A percentile compares a stretch with the other conserved stretches of the same genome.
Evolutionary conservation across 305 asterid genomes (phyloP).

Genomic region (Coffea humblotiana): DNA sequence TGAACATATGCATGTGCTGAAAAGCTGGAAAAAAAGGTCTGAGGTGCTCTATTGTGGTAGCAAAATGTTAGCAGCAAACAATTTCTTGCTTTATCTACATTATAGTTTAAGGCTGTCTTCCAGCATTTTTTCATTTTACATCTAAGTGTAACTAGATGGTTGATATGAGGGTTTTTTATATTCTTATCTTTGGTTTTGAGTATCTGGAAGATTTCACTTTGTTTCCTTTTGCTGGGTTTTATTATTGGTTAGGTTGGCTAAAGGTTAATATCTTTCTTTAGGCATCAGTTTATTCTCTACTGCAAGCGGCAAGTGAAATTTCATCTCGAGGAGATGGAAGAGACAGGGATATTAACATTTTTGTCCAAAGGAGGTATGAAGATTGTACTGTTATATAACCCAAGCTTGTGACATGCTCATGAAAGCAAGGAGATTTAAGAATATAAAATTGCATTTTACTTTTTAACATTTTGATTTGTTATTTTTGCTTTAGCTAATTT

Average conservation of each 20-base stretch:
- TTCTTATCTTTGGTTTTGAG: not conserved
- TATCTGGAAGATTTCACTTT: not conserved
- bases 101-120: not conserved
- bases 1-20: not conserved
- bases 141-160: not conserved
- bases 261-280: slow-evolving; percentile 41
- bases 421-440: not conserved
- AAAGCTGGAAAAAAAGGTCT: not conserved
- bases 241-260: slow-evolving; percentile 26
- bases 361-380: slow-evolving; percentile 78
- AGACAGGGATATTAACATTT: slow-evolving; percentile 76
- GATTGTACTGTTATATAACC: not conserved
- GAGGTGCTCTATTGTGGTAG: not conserved
- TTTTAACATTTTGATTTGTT: not conserved
- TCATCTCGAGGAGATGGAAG: slow-evolving; percentile 95
- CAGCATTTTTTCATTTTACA: not conserved
- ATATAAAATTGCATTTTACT: not conserved
- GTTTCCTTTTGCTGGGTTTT: slow-evolving; percentile 7
- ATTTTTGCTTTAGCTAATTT: not conserved
- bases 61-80: not conserved
- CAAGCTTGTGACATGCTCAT: not conserved
- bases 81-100: not conserved
- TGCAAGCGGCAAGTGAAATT: slow-evolving; percentile 85
- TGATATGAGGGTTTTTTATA: not conserved
- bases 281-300: slow-evolving; percentile 89